Conservation (phyloP, 257 asterid species). For the Apocynum venetum region DNA sequence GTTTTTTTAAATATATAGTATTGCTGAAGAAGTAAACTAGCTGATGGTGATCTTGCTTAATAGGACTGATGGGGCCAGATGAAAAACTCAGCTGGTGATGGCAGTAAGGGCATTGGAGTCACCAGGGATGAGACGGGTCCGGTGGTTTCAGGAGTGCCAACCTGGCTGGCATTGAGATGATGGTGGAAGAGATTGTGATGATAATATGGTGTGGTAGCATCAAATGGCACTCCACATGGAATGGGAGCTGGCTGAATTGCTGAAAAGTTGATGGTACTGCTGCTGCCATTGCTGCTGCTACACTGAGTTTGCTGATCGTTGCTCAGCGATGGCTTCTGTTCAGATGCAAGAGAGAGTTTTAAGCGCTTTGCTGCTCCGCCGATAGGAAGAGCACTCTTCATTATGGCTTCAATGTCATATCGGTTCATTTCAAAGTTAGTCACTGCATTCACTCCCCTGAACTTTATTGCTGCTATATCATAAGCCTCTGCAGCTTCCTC, state of each 20-base stretch:
- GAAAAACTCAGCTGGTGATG: constrained; percentile 56
- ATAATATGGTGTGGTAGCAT: constrained; percentile 32
- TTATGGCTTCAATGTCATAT: constrained; percentile 74
- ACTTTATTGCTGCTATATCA: constrained; percentile 94
- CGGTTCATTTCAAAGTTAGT: constrained; percentile 94
- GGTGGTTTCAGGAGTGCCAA: constrained; percentile 16
- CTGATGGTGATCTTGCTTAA: constrained; percentile 17
- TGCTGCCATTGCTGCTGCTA: constrained; percentile 36
- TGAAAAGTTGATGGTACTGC: constrained; percentile 52
- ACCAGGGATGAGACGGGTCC: constrained; percentile 32
- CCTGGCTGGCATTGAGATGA: constrained; percentile 32
- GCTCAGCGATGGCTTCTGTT: constrained; percentile 34
- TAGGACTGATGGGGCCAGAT: constrained; percentile 88
- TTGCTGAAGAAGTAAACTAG: constrained; percentile 28
- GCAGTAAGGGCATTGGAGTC: constrained; percentile 42
- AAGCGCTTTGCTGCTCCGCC: constrained; percentile 83
- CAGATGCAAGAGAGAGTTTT: constrained; percentile 56
- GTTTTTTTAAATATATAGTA: constrained; percentile 6
- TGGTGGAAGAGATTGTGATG: constrained; percentile 60
- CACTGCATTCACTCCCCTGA: constrained; percentile 78
- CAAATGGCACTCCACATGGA: constrained; percentile 64
- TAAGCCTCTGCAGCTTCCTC: constrained; percentile 99
- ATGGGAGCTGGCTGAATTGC: constrained; percentile 50
- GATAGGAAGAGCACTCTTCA: constrained; percentile 77
- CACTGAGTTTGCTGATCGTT: constrained; percentile 32